These are phyloP conservation scores for Herpetomonas muscarum DNA, from an alignment of 208 protist species.

Conservation along the genomic window DNA sequence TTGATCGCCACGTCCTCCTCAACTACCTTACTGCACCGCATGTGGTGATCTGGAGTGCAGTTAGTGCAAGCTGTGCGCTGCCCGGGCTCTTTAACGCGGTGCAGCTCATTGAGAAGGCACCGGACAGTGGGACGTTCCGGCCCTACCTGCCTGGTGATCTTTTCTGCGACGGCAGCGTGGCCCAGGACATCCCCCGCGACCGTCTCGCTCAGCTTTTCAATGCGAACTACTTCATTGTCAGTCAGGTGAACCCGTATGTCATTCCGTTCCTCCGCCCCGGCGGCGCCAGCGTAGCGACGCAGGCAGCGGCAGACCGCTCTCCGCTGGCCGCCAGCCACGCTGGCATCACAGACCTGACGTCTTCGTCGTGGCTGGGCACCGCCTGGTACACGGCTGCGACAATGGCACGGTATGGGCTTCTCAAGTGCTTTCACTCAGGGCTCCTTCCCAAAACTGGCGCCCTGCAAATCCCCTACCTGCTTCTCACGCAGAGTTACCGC, in stretches of 20 bases:
- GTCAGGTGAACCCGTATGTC: constrained; percentile 79
- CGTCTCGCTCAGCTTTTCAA: constrained; percentile 64
- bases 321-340: no score
- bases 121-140: constrained; percentile 24
- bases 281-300: no score
- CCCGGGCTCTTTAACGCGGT: constrained; percentile 69
- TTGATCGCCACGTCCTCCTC: constrained; percentile 52
- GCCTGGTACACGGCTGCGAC: constrained; percentile 24
- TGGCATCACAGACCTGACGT: constrained; percentile 14
- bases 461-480: constrained; percentile 32
- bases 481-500: constrained; percentile 53
- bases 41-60: constrained; percentile 78
- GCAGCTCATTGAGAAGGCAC: constrained; percentile 55
- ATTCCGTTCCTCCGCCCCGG: constrained; percentile 67
- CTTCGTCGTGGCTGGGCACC: constrained; percentile 15
- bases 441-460: constrained; percentile 32
- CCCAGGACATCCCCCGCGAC: constrained; percentile 54
- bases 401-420: constrained; percentile 35
- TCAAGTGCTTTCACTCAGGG: constrained; percentile 32
- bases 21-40: constrained; percentile 84
- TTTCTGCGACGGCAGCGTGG: constrained; percentile 66
- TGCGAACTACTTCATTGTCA: constrained; percentile 77
- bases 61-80: constrained; percentile 56
- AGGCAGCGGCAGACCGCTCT: no score
- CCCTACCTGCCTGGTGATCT: constrained; percentile 53